phyloP scores from a whole-genome alignment of 202 grass and related monocot genomes.

The Digitaria exilis region DNA sequence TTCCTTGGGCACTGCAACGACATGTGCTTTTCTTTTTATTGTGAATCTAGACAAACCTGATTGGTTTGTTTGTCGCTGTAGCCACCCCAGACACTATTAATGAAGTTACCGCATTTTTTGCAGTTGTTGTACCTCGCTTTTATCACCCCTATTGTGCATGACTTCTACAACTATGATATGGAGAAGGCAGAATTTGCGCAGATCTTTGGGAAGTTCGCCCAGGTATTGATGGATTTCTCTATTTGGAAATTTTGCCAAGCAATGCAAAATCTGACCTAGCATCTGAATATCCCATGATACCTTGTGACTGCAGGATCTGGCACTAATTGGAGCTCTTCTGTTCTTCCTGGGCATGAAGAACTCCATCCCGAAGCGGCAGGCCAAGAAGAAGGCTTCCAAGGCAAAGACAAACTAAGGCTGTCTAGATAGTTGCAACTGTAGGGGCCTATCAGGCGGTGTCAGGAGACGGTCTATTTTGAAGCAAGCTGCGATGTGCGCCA shows the following conservation, averaged over 20 bases:
- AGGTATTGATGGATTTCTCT: conserved; percentile 45
- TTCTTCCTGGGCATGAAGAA: conserved; percentile 99
- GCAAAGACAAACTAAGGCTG: conserved; percentile 73
- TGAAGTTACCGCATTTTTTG: background rate
- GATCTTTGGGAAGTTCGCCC: conserved; percentile 78
- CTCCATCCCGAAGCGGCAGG: conserved; percentile 69
- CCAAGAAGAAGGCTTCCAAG: conserved; percentile 87
- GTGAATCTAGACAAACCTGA: background rate
- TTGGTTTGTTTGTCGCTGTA: background rate
- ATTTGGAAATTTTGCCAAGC: conserved; percentile 6
- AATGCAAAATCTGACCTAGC: background rate
- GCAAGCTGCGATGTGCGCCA: conserved; percentile 27
- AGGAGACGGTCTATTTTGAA: conserved; percentile 41
- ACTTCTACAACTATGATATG: conserved; percentile 92
- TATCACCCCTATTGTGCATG: conserved; percentile 74
- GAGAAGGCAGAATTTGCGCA: conserved; percentile 77
- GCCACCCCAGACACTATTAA: conserved; percentile 1
- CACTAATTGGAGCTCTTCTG: conserved; percentile 73
- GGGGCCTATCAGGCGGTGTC: conserved; percentile 14
- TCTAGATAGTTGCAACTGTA: conserved; percentile 25
- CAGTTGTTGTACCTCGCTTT: conserved; percentile 73
- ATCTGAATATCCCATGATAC: background rate
- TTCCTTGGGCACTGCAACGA: background rate
- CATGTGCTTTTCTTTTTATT: background rate
- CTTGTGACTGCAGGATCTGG: conserved; percentile 62